Base-by-base conservation (phyloP, 306 rosid genomes). In the Rosa chinensis region DNA sequence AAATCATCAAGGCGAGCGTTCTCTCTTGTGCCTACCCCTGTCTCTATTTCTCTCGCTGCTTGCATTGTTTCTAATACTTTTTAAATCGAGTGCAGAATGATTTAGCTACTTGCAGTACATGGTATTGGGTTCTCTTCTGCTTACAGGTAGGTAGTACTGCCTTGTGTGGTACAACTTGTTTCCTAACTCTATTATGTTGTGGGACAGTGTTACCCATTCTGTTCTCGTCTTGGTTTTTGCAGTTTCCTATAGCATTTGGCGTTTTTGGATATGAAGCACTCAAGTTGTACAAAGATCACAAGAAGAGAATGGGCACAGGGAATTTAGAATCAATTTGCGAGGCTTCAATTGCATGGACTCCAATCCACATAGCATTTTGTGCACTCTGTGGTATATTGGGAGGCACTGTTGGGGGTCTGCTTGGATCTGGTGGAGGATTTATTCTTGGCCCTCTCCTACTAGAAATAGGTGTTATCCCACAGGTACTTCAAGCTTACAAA, bases 341-440 rank as follows among this genome's bases (percentile, higher is more conserved):
- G 85, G 99, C 97, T 78, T 89, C 99, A 50, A 94, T 94, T 8
- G 92, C 80, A 50, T 92, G 97, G 97, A 94, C 88, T 76, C 88
- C 82, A 6, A 8, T 73, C 55, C 83, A 88, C 80, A 59, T 92
- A 61, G 83, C 88, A n/a, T 92, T 94, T 47, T 92, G 99, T 83
- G 93, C 93, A 59, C 35, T 91, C 0, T 89, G 92, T 83, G 97
- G 97, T 21, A 86, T 91, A 76, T 74, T 94, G 20, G 97, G 99
- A 9, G 97, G 95, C 75, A 79, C 89, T 42, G 95, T 94, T 16
- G 97, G 97, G 16, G 99, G 99, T 37, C 76, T 91, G 25, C 85
- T 94, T 66, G 99, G 97, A 72, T 94, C 97, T 23, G 97, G 97
- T 12, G 99, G 97, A 43, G 97, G 99, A 1, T 94, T 94, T 79